Percentiles rank a stretch among this genome's conserved stretches.
phyloP scores from a whole-genome alignment of 1,139 yeast species.

The Diutina sp. region DNA sequence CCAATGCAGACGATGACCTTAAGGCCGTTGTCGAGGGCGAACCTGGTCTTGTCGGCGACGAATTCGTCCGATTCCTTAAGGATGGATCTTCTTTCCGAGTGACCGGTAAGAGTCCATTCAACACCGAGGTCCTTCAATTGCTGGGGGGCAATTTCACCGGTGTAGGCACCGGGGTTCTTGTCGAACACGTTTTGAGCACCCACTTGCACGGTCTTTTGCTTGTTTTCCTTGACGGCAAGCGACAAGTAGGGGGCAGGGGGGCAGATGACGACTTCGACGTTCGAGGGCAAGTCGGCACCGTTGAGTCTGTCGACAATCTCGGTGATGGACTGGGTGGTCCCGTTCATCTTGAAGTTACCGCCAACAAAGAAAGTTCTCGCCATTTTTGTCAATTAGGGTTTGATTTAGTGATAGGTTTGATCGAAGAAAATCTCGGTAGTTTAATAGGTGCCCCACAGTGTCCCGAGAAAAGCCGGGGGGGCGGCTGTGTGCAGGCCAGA shows the following conservation, averaged over 20 bases:
- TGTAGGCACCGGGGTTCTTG: conserved; percentile 91
- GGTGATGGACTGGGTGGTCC: conserved; percentile 77
- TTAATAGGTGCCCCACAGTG: background rate
- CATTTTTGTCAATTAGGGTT: conserved; percentile 16
- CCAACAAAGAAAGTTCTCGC: conserved; percentile 95
- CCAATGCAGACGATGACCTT: conserved; percentile 94
- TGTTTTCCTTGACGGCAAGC: conserved; percentile 57
- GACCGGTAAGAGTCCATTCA: conserved; percentile 93
- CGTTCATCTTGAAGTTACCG: conserved; percentile 99
- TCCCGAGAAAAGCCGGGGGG: background rate
- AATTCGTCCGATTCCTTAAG: conserved; percentile 85
- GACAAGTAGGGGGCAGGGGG: conserved; percentile 93
- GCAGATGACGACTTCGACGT: conserved; percentile 84
- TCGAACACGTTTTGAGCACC: conserved; percentile 87
- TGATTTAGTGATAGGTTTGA: background rate
- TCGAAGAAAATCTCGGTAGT: background rate
- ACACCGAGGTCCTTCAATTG: conserved; percentile 89
- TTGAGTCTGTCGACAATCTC: conserved; percentile 76
- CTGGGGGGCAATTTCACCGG: conserved; percentile 90
- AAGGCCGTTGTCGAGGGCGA: conserved; percentile 80
- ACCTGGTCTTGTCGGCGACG: conserved; percentile 89
- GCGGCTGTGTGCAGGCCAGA: background rate
- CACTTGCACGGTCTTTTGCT: conserved; percentile 60
- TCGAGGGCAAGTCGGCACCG: conserved; percentile 57
- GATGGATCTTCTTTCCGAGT: conserved; percentile 96